These are phyloP conservation scores for Dactylellina drechsleri DNA, from an alignment of 2,329 filamentous ascomycete genomes.

Conservation along the genomic window DNA sequence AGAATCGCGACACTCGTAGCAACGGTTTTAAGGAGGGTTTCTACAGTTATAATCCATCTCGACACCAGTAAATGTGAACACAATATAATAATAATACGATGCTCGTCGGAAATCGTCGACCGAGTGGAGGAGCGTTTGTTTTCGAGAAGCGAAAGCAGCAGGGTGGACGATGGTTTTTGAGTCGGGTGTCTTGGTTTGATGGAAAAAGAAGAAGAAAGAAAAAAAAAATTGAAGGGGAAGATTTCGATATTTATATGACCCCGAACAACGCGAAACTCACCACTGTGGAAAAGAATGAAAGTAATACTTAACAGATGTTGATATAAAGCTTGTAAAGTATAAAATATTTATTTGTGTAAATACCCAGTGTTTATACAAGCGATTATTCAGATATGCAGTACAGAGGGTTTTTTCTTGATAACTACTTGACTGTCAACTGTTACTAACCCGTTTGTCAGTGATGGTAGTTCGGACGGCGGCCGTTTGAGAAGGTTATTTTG, in stretches of 20 bases:
- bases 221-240: constrained; percentile 57
- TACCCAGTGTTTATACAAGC: no score
- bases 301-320: no score
- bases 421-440: no score
- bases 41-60: constrained; percentile 67
- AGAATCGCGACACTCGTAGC: constrained; percentile 72
- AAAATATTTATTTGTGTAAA: no score
- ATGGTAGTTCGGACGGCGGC: background rate
- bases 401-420: no score
- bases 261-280: no score
- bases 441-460: no score
- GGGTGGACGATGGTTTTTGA: constrained; percentile 71
- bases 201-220: no score
- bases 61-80: constrained; percentile 68
- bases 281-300: no score
- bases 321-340: no score
- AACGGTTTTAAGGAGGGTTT: constrained; percentile 79
- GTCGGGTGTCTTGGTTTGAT: constrained; percentile 72
- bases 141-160: background rate
- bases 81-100: background rate
- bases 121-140: constrained; percentile 64
- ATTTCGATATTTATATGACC: constrained; percentile 26
- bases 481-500: constrained; percentile 43
- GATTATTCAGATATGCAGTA: no score
- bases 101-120: constrained; percentile 74